A percentile compares a stretch with the other conserved stretches of the same genome.
phyloP scores from a whole-genome alignment of 257 asterid genomes.

The Knoxia roxburghii region DNA sequence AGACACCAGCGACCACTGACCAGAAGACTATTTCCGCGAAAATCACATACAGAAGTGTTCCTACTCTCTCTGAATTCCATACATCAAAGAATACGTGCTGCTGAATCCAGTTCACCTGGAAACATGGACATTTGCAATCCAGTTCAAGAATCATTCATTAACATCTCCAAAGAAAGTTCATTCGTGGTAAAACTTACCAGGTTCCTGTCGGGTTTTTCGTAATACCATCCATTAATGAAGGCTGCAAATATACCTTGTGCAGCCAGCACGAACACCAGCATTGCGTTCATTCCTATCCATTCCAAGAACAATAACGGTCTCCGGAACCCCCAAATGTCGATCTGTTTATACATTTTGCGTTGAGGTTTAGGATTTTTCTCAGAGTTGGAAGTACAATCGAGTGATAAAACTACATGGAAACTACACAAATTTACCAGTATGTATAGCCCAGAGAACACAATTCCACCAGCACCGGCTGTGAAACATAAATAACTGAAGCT shows the following conservation, averaged over 20 bases:
- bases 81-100: slow-evolving; percentile 61
- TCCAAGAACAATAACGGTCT: slow-evolving; percentile 74
- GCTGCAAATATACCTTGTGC: slow-evolving; percentile 80
- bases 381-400: not conserved
- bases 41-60: slow-evolving; percentile 64
- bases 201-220: slow-evolving; percentile 42
- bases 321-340: slow-evolving; percentile 62
- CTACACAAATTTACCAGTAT: slow-evolving; percentile 42
- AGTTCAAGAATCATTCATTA: not conserved
- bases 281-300: slow-evolving; percentile 96
- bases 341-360: slow-evolving; percentile 27
- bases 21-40: slow-evolving; percentile 86
- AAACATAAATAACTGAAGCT: slow-evolving; percentile 85
- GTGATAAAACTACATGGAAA: not conserved
- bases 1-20: slow-evolving; percentile 65
- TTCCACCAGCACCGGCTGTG: slow-evolving; percentile 91
- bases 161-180: not conserved
- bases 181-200: slow-evolving; percentile 35
- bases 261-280: slow-evolving; percentile 87
- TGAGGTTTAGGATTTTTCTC: not conserved
- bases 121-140: not conserved
- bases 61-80: slow-evolving; percentile 74
- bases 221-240: slow-evolving; percentile 80
- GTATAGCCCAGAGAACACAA: slow-evolving; percentile 66
- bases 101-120: slow-evolving; percentile 80